These are phyloP conservation scores for Yamadazyma membranifaciens DNA, from an alignment of 1,139 yeast species.

Conservation along the genomic window DNA sequence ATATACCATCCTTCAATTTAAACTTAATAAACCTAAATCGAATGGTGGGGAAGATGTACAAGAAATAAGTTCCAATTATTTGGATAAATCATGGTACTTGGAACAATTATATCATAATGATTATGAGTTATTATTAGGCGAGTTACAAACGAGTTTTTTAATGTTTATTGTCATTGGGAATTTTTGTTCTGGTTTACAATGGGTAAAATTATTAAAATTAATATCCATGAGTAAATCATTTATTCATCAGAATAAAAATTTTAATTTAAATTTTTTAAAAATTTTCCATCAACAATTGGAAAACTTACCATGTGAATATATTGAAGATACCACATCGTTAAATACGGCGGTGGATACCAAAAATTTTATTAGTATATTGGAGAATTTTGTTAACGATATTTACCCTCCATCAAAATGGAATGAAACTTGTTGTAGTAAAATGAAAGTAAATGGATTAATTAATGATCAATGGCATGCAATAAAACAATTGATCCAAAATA, in stretches of 20 bases:
- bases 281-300: constrained; percentile 19
- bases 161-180: constrained; percentile 28
- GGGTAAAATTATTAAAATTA: constrained; percentile 24
- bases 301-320: constrained; percentile 24
- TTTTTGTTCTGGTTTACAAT: constrained; percentile 30
- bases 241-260: constrained; percentile 12
- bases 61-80: constrained; percentile 19
- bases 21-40: constrained; percentile 9
- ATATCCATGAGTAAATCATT: constrained; percentile 23
- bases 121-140: constrained; percentile 22
- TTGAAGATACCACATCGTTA: constrained; percentile 17
- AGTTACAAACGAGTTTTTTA: constrained; percentile 25
- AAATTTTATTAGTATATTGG: constrained; percentile 18
- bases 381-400: constrained; percentile 20
- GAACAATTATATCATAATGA: constrained; percentile 21
- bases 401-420: constrained; percentile 14
- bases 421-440: constrained; percentile 19
- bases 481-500: constrained; percentile 9
- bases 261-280: constrained; percentile 17
- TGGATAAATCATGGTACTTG: constrained; percentile 32
- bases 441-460: constrained; percentile 22
- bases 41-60: constrained; percentile 2
- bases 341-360: constrained; percentile 19
- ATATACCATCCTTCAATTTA: constrained; percentile 26
- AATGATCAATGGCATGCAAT: constrained; percentile 19